Percentiles rank a stretch among this genome's conserved stretches.
These are phyloP conservation scores for Fraxinus xanthoxyloides DNA, from an alignment of 305 asterid species.

Conservation along the genomic window DNA sequence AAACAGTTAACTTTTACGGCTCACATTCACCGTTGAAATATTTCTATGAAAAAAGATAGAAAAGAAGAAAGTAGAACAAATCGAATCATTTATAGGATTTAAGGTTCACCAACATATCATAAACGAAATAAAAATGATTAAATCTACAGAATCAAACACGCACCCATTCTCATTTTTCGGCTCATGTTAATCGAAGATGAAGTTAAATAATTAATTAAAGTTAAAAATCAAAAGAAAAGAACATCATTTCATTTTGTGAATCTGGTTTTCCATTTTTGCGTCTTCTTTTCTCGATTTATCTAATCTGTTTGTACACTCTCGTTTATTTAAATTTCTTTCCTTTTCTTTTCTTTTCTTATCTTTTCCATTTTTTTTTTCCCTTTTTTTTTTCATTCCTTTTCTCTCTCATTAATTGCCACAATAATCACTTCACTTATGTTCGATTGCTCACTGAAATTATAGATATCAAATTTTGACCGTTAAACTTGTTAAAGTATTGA, in stretches of 20 bases:
- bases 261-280: neutral
- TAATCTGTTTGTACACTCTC: neutral
- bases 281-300: neutral
- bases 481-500: neutral
- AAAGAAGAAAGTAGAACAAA: neutral
- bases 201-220: neutral
- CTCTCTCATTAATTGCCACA: too few relatives aligned
- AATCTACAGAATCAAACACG: neutral
- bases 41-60: neutral
- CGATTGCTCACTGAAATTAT: too few relatives aligned
- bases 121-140: neutral
- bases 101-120: neutral
- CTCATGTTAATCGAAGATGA: neutral
- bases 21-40: constrained; percentile 23
- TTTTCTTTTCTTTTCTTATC: neutral
- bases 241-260: neutral
- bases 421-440: too few relatives aligned
- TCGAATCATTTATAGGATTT: neutral
- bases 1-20: constrained; percentile 26
- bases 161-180: neutral
- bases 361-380: too few relatives aligned
- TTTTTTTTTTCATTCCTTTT: too few relatives aligned
- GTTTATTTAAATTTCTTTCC: neutral
- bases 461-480: neutral
- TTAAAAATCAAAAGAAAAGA: neutral